Base-by-base conservation (phyloP, 805 yeast genomes). In the Diddensiella santjacobensis region DNA sequence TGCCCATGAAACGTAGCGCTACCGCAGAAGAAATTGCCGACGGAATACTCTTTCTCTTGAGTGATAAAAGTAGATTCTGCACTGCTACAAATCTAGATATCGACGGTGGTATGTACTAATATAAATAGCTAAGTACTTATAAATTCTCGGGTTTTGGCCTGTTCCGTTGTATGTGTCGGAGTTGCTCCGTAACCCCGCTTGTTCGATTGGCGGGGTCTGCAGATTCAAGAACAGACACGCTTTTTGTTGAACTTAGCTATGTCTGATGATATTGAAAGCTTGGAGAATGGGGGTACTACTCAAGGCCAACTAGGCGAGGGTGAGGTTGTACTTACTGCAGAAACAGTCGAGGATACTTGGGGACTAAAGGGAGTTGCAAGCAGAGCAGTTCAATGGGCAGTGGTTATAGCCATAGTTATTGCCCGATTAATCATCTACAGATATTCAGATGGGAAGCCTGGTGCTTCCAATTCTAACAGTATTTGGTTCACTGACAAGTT, bases 401-500 rank as follows among this genome's bases (percentile, higher is more conserved):
- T 41, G n/a, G 35, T 45, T 30, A 40, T 49, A 40, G 37, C 50
- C 17, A 22, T 47, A 20, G 47, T 46, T 20, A 45, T 49, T 15
- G 47, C 52, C 10, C 35, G 50, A 2, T 42, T 41, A 13, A 22
- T 42, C 3, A 3, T 49, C 22, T 22, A 39, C 38, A 30, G 33
- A 40, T 46, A 29, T 47, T 40, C 30, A 5, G 47, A 50, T 24
- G 26, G 40, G 11, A 29, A 23, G 11, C 47, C 45, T 3, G 36
- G 30, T 13, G 43, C 40, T 10, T 30, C 39, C 37, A 29, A 30
- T 19, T 2, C 37, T 20, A 38, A 41, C 35, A 35, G 47, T 22
- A 43, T 49, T 20, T 48, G 50, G 44, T 52, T 42, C 22, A 49
- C 51, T 11, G 52, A 51, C 19, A 45, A 49, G 38, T 50, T 52